Conservation (phyloP, 495 filamentous ascomycete genomes). For the Penicillium argentinense region DNA sequence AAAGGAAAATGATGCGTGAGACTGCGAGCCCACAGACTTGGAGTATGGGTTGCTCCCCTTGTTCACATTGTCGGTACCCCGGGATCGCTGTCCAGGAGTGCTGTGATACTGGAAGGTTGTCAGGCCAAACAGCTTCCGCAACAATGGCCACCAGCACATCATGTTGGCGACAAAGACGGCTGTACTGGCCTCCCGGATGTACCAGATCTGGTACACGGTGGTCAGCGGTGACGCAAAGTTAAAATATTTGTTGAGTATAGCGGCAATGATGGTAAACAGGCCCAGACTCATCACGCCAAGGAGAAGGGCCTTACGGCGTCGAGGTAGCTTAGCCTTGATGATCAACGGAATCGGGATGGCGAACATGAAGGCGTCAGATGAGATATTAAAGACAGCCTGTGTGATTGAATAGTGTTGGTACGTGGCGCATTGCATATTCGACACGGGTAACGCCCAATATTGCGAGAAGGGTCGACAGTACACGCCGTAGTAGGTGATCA, state of each 20-base stretch:
- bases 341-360: constrained; percentile 60
- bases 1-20: constrained; percentile 23
- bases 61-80: constrained; percentile 16
- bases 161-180: constrained; percentile 63
- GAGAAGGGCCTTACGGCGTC: constrained; percentile 52
- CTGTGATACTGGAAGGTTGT: constrained; percentile 32
- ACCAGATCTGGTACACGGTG: constrained; percentile 57
- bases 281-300: constrained; percentile 53
- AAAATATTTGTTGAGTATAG: constrained; percentile 66
- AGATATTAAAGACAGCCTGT: constrained; percentile 65
- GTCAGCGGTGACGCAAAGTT: constrained; percentile 56
- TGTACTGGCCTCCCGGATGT: constrained; percentile 62
- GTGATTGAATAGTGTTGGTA: constrained; percentile 59
- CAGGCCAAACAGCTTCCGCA: constrained; percentile 52
- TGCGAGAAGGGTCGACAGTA: constrained; percentile 62
- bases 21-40: constrained; percentile 9
- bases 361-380: constrained; percentile 63
- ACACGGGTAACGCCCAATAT: constrained; percentile 57
- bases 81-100: constrained; percentile 22
- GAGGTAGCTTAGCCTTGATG: constrained; percentile 52
- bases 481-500: constrained; percentile 60
- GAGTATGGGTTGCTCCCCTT: constrained; percentile 9
- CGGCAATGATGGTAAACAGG: constrained; percentile 62
- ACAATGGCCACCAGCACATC: constrained; percentile 61
- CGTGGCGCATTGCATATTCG: constrained; percentile 35